phyloP scores from a whole-genome alignment of 129 eudicot species.

The Chrysanthemum seticuspe region DNA sequence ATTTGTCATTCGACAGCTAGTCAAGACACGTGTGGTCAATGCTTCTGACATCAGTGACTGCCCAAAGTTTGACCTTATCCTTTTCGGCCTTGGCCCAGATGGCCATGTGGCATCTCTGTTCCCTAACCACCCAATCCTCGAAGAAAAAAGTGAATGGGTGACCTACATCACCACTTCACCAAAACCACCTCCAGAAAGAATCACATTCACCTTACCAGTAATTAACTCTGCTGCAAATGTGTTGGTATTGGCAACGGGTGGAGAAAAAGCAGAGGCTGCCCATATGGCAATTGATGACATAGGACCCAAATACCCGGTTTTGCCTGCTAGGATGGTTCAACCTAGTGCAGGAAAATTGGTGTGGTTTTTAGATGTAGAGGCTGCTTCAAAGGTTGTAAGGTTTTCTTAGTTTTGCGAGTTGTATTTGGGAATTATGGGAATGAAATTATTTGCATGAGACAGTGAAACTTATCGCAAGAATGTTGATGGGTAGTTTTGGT shows the following conservation, averaged over 20 bases:
- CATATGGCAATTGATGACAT: conserved; percentile 36
- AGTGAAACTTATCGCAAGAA: neutral
- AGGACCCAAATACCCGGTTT: conserved; percentile 29
- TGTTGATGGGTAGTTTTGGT: too few relatives aligned
- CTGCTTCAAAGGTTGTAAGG: conserved; percentile 58
- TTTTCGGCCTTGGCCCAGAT: conserved; percentile 58
- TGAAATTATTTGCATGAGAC: neutral
- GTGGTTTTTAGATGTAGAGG: conserved; percentile 66
- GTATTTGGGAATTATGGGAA: too few relatives aligned
- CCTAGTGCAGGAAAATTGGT: conserved; percentile 58
- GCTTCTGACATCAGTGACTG: conserved; percentile 54
- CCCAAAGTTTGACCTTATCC: conserved; percentile 65
- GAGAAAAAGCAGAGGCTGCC: conserved; percentile 54
- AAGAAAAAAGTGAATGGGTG: conserved; percentile 51
- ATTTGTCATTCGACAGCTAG: conserved; percentile 59
- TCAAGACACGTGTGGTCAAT: conserved; percentile 49
- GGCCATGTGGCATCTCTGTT: conserved; percentile 70
- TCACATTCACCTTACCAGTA: conserved; percentile 62
- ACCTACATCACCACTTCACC: conserved; percentile 55
- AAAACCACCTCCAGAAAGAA: conserved; percentile 61
- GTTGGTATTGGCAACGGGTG: conserved; percentile 50
- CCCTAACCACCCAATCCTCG: conserved; percentile 46
- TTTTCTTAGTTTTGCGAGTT: conserved; percentile 9
- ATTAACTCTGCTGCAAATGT: conserved; percentile 69
- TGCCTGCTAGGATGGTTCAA: conserved; percentile 65